Evolutionary conservation across 2,329 filamentous ascomycete genomes (phyloP).

Genomic region (Clarireedia homoeocarpa): DNA sequence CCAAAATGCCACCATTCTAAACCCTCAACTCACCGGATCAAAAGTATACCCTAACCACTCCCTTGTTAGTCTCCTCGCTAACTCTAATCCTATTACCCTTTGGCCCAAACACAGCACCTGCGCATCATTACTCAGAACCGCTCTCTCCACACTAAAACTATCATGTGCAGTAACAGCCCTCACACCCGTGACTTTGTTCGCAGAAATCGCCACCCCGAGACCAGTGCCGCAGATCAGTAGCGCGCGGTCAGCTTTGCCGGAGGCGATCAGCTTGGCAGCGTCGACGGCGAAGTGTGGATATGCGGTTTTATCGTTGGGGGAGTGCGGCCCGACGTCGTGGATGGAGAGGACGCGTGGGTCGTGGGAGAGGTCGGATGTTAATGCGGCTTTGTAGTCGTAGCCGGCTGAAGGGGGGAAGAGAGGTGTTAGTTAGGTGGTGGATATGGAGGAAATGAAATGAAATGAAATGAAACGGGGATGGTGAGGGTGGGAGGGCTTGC

Average conservation of each 20-base stretch:
- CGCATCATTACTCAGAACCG: constrained; percentile 75
- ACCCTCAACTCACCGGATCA: constrained; percentile 49
- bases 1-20: neutral
- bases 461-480: neutral
- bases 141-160: constrained; percentile 73
- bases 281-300: constrained; percentile 74
- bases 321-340: constrained; percentile 63
- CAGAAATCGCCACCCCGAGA: constrained; percentile 78
- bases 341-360: constrained; percentile 60
- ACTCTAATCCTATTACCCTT: constrained; percentile 72
- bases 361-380: constrained; percentile 64
- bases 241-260: constrained; percentile 65
- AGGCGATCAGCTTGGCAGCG: constrained; percentile 54
- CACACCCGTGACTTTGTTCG: constrained; percentile 80
- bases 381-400: constrained; percentile 67
- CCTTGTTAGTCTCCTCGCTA: constrained; percentile 66
- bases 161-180: constrained; percentile 87
- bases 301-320: constrained; percentile 63
- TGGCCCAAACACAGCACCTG: constrained; percentile 85
- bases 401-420: constrained; percentile 34
- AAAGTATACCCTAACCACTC: constrained; percentile 85
- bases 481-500: neutral
- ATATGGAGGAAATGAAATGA: neutral
- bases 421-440: neutral
- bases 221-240: constrained; percentile 81